These are phyloP conservation scores for Globisporangium camurandrum DNA, from an alignment of 352 stramenopile genomes.

Conservation along the genomic window DNA sequence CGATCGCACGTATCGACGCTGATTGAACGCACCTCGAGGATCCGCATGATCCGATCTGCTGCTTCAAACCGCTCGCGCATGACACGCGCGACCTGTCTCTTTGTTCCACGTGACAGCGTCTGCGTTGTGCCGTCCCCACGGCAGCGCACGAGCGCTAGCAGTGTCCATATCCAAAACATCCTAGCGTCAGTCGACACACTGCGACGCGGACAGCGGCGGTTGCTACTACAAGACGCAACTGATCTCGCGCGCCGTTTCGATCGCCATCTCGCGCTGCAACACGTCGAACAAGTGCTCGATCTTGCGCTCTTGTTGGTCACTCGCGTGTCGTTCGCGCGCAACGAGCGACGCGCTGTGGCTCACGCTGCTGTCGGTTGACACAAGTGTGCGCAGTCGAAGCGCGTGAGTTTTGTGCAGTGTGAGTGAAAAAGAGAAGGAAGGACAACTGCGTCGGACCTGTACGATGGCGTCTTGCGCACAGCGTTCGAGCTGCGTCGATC, in stretches of 20 bases:
- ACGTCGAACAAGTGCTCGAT: conserved; percentile 48
- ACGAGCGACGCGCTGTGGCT: conserved; percentile 1
- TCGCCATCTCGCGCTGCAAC: conserved; percentile 49
- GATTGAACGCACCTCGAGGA: conserved; percentile 39
- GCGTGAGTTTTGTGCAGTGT: no score
- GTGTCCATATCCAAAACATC: no score
- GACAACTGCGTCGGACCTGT: background rate
- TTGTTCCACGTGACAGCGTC: conserved; percentile 26
- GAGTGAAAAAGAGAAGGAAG: no score
- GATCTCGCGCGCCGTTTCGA: conserved; percentile 51
- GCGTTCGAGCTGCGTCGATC: conserved; percentile 19
- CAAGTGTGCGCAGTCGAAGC: no score
- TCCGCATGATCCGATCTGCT: conserved; percentile 68
- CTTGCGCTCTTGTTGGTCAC: conserved; percentile 46
- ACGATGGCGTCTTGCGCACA: no score
- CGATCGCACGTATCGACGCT: no score
- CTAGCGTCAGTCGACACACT: no score
- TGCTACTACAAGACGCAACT: conserved; percentile 16
- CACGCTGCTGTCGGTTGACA: background rate
- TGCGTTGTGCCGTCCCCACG: background rate
- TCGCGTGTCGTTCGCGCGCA: conserved; percentile 17
- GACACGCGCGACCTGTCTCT: conserved; percentile 26
- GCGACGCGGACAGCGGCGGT: no score
- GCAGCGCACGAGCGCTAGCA: background rate
- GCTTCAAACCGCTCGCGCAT: conserved; percentile 55